Percentiles rank a stretch among this genome's conserved stretches.
Evolutionary conservation across 208 protist genomes (phyloP).

Genomic region (Trypanosoma conorhini): DNA sequence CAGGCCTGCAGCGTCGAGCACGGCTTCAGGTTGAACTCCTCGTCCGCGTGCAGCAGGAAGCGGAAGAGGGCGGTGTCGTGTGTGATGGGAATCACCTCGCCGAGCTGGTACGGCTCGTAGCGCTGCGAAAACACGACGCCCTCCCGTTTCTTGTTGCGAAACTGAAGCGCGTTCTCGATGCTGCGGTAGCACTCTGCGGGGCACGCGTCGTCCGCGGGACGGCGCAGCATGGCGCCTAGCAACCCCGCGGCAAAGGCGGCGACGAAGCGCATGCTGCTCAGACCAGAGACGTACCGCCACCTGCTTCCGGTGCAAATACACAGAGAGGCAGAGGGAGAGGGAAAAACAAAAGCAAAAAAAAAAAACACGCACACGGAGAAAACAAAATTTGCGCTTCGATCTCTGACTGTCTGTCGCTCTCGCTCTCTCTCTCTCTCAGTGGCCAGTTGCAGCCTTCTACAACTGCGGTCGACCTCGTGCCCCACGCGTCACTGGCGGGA

Average conservation of each 20-base stretch:
- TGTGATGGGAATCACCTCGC: constrained; percentile 87
- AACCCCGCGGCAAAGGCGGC: constrained; percentile 34
- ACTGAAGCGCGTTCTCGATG: constrained; percentile 77
- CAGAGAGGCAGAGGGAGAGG: not conserved
- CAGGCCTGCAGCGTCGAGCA: constrained; percentile 88
- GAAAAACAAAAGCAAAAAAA: not conserved
- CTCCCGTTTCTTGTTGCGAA: constrained; percentile 45
- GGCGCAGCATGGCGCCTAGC: constrained; percentile 27
- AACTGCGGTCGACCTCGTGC: too few relatives aligned
- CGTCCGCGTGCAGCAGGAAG: constrained; percentile 80
- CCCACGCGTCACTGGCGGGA: too few relatives aligned
- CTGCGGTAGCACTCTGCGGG: constrained; percentile 67
- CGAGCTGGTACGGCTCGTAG: constrained; percentile 80
- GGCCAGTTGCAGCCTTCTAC: too few relatives aligned
- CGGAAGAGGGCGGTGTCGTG: constrained; percentile 87
- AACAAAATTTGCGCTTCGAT: not conserved
- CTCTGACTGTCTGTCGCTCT: too few relatives aligned
- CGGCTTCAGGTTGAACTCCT: constrained; percentile 85
- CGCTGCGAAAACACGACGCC: constrained; percentile 77
- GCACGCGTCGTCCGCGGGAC: not conserved
- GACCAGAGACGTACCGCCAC: not conserved
- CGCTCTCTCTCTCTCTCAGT: not conserved
- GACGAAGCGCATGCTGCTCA: constrained; percentile 47
- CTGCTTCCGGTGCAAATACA: not conserved
- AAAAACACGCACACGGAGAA: not conserved